A percentile compares a stretch with the other conserved stretches of the same genome.
Conservation (phyloP, 768 basidiomycete genomes). For the Suillus hirtellus region DNA sequence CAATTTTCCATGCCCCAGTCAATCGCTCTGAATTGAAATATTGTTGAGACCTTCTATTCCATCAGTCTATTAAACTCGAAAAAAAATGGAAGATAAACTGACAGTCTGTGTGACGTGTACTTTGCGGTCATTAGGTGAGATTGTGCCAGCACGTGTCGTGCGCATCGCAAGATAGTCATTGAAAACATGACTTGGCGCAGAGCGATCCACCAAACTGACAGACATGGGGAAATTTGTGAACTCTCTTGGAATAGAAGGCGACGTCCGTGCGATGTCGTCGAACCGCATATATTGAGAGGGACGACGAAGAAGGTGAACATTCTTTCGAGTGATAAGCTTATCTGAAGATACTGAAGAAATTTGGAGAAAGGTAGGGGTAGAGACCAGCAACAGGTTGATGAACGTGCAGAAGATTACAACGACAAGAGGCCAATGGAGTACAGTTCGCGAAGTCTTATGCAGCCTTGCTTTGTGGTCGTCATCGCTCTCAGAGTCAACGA, state of each 20-base stretch:
- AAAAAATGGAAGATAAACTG: not conserved
- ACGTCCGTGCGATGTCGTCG: not conserved
- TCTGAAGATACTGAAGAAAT: not conserved
- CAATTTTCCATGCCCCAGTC: slow-evolving; percentile 4
- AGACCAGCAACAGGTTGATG: not conserved
- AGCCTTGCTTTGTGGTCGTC: not conserved
- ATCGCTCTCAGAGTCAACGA: not conserved
- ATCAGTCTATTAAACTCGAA: not conserved
- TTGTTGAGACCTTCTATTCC: not conserved
- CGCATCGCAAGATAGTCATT: slow-evolving; percentile 2
- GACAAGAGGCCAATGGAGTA: not conserved
- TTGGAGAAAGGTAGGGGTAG: not conserved
- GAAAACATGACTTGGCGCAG: slow-evolving; percentile 2
- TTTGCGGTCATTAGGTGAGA: slow-evolving; percentile 2
- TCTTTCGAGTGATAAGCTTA: not conserved
- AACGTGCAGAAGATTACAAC: not conserved
- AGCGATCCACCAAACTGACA: not conserved
- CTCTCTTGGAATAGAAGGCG: not conserved
- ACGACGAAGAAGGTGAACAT: not conserved
- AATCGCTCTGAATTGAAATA: slow-evolving; percentile 1
- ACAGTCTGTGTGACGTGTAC: not conserved
- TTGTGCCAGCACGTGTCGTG: not conserved
- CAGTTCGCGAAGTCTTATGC: not conserved
- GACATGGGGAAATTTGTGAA: slow-evolving; percentile 1
- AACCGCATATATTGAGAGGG: slow-evolving; percentile 2